A percentile compares a stretch with the other conserved stretches of the same genome.
Evolutionary conservation across 495 filamentous ascomycete species (phyloP).

Genomic region (Aspergillus diversus): DNA sequence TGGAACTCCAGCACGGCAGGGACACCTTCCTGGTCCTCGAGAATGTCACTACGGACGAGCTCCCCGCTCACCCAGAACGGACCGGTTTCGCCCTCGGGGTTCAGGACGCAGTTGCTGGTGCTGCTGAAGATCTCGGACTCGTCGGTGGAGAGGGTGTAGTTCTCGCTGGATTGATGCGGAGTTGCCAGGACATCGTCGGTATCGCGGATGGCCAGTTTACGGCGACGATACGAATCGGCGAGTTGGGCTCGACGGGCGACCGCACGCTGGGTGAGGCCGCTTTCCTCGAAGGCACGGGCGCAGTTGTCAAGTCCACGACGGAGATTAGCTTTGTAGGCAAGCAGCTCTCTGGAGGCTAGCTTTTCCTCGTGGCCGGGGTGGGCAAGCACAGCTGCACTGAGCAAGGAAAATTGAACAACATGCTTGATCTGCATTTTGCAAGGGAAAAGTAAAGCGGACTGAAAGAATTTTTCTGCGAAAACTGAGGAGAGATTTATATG

Average conservation of each 20-base stretch:
- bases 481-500: too few relatives aligned
- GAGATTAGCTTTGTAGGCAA: too few relatives aligned
- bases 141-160: slow-evolving; percentile 24
- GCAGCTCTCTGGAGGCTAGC: too few relatives aligned
- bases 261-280: slow-evolving; percentile 28
- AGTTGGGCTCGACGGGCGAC: slow-evolving; percentile 29
- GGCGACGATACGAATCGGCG: slow-evolving; percentile 22
- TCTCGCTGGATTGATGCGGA: slow-evolving; percentile 23
- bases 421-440: too few relatives aligned
- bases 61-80: slow-evolving; percentile 46
- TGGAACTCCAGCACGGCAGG: slow-evolving; percentile 57
- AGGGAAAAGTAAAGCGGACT: too few relatives aligned
- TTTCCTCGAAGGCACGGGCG: slow-evolving; percentile 24
- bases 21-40: slow-evolving; percentile 51
- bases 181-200: slow-evolving; percentile 21
- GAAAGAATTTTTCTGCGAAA: too few relatives aligned
- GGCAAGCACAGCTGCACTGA: too few relatives aligned
- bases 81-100: slow-evolving; percentile 33
- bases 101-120: slow-evolving; percentile 28
- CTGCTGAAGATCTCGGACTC: slow-evolving; percentile 28
- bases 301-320: slow-evolving; percentile 3
- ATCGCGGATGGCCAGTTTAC: slow-evolving; percentile 20
- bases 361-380: too few relatives aligned
- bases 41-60: slow-evolving; percentile 54
- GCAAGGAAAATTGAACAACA: too few relatives aligned